Evolutionary conservation across 805 yeast species (phyloP), one percentile per base, ranked within the genome.

Genomic region (Sugiyamaella qingdaonensis): DNA sequence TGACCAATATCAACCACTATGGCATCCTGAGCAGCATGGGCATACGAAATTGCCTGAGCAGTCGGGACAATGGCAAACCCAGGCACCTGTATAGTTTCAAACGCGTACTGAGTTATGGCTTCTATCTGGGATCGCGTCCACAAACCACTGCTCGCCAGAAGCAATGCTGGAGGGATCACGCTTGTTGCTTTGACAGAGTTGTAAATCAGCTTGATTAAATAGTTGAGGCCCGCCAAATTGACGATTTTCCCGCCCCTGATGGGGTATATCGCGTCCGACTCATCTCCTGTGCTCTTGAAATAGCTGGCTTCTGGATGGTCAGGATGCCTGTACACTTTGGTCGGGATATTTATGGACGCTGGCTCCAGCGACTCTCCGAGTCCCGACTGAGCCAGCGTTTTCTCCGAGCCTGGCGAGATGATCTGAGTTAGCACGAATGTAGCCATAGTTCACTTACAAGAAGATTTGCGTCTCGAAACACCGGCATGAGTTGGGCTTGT

Each of bases 1-100:
- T 74, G 73, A 16, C 97, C 97, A 46, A 92, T 76, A 67, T 92
- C 96, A 41, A 92, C 80, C 14, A 92, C 86, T 35, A 86, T 71
- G 1, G 90, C 78, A 56, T 82, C 86, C 37, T 83, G 78, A 10
- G 82, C 71, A 19, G 66, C 70, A 65, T 84, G 76, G 0, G 97
- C 92, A 68, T 82, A 90, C 14, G 86, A 73, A 1, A 89, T 72
- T 5, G 88, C 86, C 36, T 89, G 70, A 0, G 90, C 74, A 18
- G 78, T 72, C 44, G 95, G 90, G 36, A 87, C 64, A 5, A 89
- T 67, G 45, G 88, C 77, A 57, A 91, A 80, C 0, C 86, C 92
- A 10, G 86, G 83, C 49, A 89, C 73, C 51, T 85, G 85, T 61
- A 88, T 72, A 10, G 75, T 70, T 66, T 90, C 96, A 65, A 91